Evolutionary conservation across 345 rosid species (phyloP).

Genomic region (Tarenaya hassleriana): DNA sequence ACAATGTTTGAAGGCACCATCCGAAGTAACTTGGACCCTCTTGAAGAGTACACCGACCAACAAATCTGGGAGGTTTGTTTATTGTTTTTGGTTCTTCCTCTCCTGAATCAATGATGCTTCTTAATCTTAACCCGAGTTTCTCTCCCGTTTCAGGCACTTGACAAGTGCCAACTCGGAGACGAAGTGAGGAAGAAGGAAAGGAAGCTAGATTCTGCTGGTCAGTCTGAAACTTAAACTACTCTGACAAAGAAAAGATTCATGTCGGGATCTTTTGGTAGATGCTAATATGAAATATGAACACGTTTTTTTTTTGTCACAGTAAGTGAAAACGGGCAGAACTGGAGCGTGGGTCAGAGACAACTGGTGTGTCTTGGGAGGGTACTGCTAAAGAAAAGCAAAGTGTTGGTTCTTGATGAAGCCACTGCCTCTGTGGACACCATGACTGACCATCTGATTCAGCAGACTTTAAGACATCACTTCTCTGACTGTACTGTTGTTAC

Average conservation of each 20-base stretch:
- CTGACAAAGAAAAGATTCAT: too few relatives aligned
- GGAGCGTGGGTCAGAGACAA: slow-evolving; percentile 96
- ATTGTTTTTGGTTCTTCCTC: neutral
- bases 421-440: slow-evolving; percentile 87
- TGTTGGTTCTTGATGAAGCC: slow-evolving; percentile 86
- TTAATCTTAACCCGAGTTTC: slow-evolving; percentile 2
- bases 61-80: slow-evolving; percentile 81
- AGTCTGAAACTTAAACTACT: too few relatives aligned
- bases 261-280: too few relatives aligned
- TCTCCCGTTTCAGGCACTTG: slow-evolving; percentile 51
- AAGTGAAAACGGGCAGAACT: slow-evolving; percentile 78
- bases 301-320: slow-evolving; percentile 30
- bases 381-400: slow-evolving; percentile 66
- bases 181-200: slow-evolving; percentile 74
- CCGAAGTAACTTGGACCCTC: slow-evolving; percentile 79
- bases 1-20: slow-evolving; percentile 92
- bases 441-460: slow-evolving; percentile 78
- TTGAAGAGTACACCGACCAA: slow-evolving; percentile 74
- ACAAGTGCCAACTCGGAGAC: slow-evolving; percentile 90
- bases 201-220: slow-evolving; percentile 60
- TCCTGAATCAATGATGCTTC: neutral
- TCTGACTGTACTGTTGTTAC: slow-evolving; percentile 64
- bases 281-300: neutral
- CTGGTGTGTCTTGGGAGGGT: slow-evolving; percentile 79
- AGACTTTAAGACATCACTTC: slow-evolving; percentile 57